A percentile compares a stretch with the other conserved stretches of the same genome.
Evolutionary conservation across 2,329 filamentous ascomycete genomes (phyloP).

Genomic region (Neophaeococcomyces aloes): DNA sequence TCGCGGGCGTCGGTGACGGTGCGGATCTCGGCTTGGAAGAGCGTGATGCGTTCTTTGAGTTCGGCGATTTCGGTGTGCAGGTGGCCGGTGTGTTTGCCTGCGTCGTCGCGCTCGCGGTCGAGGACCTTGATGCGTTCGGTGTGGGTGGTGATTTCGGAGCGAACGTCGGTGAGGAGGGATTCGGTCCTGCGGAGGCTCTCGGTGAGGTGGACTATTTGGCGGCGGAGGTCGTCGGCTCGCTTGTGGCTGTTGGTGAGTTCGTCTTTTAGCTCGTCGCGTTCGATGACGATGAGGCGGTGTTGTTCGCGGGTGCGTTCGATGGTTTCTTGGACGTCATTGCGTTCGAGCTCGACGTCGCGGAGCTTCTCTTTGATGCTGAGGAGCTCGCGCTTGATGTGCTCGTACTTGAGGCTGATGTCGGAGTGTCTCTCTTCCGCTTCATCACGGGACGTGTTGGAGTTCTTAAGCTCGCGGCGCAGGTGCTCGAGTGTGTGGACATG

Average conservation of each 20-base stretch:
- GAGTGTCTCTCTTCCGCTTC: constrained; percentile 20
- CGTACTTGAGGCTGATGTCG: constrained; percentile 20
- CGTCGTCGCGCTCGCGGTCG: constrained; percentile 24
- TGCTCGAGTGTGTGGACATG: constrained; percentile 22
- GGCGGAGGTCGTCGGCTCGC: constrained; percentile 19
- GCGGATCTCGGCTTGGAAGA: constrained; percentile 21
- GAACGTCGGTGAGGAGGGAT: constrained; percentile 1
- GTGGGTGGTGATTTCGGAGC: constrained; percentile 18
- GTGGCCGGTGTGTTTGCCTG: constrained; percentile 19
- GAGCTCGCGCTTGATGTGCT: constrained; percentile 22
- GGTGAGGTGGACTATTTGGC: constrained; percentile 19
- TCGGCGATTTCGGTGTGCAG: constrained; percentile 19
- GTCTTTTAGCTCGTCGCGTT: constrained; percentile 22
- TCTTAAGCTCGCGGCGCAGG: constrained; percentile 23
- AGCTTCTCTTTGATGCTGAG: constrained; percentile 21
- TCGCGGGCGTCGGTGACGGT: constrained; percentile 20
- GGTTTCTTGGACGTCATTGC: constrained; percentile 18
- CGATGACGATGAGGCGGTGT: constrained; percentile 20
- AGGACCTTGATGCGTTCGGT: constrained; percentile 21
- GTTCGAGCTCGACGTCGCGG: constrained; percentile 20
- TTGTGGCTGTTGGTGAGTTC: constrained; percentile 22
- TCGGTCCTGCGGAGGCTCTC: constrained; percentile 14
- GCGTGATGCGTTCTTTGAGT: constrained; percentile 21
- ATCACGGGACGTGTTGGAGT: constrained; percentile 18
- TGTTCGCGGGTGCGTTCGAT: constrained; percentile 23